Evolutionary conservation across 768 basidiomycete genomes (phyloP).

Genomic region (Kwoniella mangroviensis): DNA sequence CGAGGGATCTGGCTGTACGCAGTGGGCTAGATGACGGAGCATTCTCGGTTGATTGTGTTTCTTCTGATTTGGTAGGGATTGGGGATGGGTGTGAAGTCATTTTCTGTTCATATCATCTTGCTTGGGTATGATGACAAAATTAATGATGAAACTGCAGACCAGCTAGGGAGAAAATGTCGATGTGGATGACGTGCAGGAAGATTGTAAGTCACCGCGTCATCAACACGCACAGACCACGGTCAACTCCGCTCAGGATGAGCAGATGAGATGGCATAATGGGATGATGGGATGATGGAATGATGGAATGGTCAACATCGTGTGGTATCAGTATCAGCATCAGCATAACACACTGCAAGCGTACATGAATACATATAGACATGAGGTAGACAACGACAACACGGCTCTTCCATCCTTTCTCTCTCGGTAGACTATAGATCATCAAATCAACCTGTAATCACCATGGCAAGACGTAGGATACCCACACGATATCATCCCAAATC

Average conservation of each 20-base stretch:
- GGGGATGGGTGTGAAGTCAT: background rate
- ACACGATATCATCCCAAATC: conserved; percentile 11
- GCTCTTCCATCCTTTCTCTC: background rate
- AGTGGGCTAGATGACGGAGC: conserved; percentile 19
- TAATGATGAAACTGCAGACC: background rate
- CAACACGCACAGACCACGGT: conserved; percentile 4
- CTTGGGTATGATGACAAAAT: background rate
- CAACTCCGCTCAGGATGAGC: background rate
- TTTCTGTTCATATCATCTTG: background rate
- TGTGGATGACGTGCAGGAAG: conserved; percentile 1
- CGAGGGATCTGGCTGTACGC: conserved; percentile 63
- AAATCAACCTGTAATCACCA: background rate
- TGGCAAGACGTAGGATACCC: conserved; percentile 14
- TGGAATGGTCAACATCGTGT: too few species aligned
- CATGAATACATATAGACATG: background rate
- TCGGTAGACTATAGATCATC: background rate
- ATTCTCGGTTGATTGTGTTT: background rate
- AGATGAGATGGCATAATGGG: background rate
- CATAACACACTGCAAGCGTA: background rate
- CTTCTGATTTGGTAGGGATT: background rate
- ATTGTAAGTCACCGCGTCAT: conserved; percentile 10
- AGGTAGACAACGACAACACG: background rate
- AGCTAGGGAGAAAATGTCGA: background rate
- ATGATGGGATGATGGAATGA: background rate
- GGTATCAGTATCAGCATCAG: background rate